A percentile compares a stretch with the other conserved stretches of the same genome.
These are phyloP conservation scores for Hibiscus syriacus DNA, from an alignment of 345 rosid species.

Conservation along the genomic window DNA sequence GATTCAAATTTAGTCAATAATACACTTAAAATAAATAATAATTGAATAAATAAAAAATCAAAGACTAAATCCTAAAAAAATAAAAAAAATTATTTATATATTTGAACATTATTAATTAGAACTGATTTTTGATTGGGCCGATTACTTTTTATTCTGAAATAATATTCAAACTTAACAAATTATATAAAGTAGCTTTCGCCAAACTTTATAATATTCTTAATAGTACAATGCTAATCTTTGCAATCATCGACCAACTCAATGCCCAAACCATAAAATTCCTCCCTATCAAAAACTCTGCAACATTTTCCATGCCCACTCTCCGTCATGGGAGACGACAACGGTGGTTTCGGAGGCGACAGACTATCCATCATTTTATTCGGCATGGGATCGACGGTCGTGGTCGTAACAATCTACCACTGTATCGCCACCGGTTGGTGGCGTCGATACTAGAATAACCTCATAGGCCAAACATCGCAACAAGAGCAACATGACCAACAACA, in stretches of 20 bases:
- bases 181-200: not conserved
- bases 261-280: not conserved
- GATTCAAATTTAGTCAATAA: no score
- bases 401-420: conserved; percentile 38
- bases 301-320: not conserved
- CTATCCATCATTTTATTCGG: conserved; percentile 18
- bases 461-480: not conserved
- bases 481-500: not conserved
- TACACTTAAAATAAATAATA: no score
- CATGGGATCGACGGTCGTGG: conserved; percentile 25
- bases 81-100: no score
- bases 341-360: not conserved
- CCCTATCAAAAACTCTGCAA: not conserved
- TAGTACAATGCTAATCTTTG: not conserved
- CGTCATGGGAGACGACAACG: conserved; percentile 10
- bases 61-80: no score
- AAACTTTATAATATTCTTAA: not conserved
- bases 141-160: no score
- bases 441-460: not conserved
- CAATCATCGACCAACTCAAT: conserved; percentile 11
- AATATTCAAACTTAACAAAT: no score
- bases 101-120: no score
- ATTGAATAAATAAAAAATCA: no score
- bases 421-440: conserved; percentile 21
- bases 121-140: no score